Percentiles rank a stretch among this genome's conserved stretches.
phyloP scores from a whole-genome alignment of 2,329 filamentous ascomycete species.

The Rutstroemia sp. region DNA sequence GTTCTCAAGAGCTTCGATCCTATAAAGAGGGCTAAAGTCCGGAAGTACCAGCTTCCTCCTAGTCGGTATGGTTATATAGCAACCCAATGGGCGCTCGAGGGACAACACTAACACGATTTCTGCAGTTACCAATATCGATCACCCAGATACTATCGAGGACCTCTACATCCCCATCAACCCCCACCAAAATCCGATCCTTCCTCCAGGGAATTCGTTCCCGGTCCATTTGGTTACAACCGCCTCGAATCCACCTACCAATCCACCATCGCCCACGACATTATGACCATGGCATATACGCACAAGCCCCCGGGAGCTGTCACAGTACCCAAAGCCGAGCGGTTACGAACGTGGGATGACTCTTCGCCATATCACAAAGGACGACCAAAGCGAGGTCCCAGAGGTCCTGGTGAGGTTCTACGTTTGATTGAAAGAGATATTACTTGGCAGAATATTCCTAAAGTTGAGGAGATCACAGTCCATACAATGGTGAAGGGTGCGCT shows the following conservation, averaged over 20 bases:
- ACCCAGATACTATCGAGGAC: slow-evolving; percentile 90
- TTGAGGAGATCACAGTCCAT: slow-evolving; percentile 76
- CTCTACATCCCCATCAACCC: slow-evolving; percentile 85
- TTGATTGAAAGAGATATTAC: slow-evolving; percentile 66
- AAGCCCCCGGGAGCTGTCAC: slow-evolving; percentile 65
- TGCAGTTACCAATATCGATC: slow-evolving; percentile 87
- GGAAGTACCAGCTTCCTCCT: slow-evolving; percentile 32
- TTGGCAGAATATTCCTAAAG: slow-evolving; percentile 78
- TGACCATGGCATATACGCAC: slow-evolving; percentile 85
- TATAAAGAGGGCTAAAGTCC: slow-evolving; percentile 35
- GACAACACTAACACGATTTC: slow-evolving; percentile 10
- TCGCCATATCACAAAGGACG: slow-evolving; percentile 94
- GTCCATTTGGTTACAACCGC: slow-evolving; percentile 82
- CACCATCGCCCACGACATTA: slow-evolving; percentile 78
- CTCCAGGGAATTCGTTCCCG: slow-evolving; percentile 81
- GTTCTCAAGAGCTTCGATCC: slow-evolving; percentile 40
- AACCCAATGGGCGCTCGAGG: not conserved
- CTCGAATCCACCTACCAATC: slow-evolving; percentile 85
- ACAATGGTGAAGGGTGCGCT: slow-evolving; percentile 61
- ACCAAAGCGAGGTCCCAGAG: slow-evolving; percentile 75
- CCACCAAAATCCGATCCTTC: slow-evolving; percentile 79
- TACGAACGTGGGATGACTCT: slow-evolving; percentile 81
- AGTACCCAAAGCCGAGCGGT: slow-evolving; percentile 52
- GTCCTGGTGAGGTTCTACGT: slow-evolving; percentile 58
- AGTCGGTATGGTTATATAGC: slow-evolving; percentile 31